Evolutionary conservation across 2,329 filamentous ascomycete species (phyloP).

Genomic region (Mycosphaerella sp.): DNA sequence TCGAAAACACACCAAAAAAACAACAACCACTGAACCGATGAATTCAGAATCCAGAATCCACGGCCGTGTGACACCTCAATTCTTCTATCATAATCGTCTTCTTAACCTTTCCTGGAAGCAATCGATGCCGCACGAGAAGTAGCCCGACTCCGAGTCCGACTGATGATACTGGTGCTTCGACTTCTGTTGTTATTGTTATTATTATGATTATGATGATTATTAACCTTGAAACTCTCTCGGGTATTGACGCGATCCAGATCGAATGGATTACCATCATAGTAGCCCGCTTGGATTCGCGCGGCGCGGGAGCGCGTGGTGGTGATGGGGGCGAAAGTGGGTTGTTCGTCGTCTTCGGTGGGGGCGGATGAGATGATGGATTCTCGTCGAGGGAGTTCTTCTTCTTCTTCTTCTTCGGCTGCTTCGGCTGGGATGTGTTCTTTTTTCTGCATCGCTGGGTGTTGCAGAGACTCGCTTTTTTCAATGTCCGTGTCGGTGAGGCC

Average conservation of each 20-base stretch:
- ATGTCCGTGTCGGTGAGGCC: conserved; percentile 13
- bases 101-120: background rate
- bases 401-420: conserved; percentile 14
- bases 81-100: background rate
- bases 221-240: conserved; percentile 40
- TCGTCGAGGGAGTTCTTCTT: conserved; percentile 11
- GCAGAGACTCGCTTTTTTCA: conserved; percentile 8
- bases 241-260: conserved; percentile 47
- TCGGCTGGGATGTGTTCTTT: background rate
- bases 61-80: too few relatives aligned
- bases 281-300: background rate
- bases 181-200: too few relatives aligned
- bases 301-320: conserved; percentile 16
- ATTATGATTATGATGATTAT: too few relatives aligned
- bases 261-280: conserved; percentile 42
- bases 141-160: too few relatives aligned
- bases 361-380: conserved; percentile 11
- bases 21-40: too few relatives aligned
- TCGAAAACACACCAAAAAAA: too few relatives aligned
- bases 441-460: too few relatives aligned
- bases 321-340: conserved; percentile 23
- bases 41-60: too few relatives aligned
- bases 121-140: background rate
- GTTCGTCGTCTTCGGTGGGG: conserved; percentile 19
- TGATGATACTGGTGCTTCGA: too few relatives aligned